Evolutionary conservation across 768 basidiomycete species (phyloP).

Genomic region (Mycena olivaceomarginata): DNA sequence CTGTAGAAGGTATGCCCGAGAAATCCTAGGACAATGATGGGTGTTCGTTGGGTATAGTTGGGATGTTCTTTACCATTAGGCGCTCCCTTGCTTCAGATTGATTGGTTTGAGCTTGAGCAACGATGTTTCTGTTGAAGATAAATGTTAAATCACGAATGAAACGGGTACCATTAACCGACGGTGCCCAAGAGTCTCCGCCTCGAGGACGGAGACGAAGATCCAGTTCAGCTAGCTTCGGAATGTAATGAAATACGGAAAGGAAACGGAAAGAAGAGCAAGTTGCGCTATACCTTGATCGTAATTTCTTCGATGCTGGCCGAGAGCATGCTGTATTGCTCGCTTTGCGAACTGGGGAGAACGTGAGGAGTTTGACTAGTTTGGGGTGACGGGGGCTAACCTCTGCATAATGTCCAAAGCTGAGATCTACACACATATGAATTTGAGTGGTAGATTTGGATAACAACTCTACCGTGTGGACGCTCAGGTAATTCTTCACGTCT

Average conservation of each 20-base stretch:
- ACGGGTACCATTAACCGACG: background rate
- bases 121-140: background rate
- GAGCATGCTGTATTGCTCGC: background rate
- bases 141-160: background rate
- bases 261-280: background rate
- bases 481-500: conserved; percentile 8
- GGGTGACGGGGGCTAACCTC: background rate
- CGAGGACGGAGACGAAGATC: conserved; percentile 14
- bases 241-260: background rate
- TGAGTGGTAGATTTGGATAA: no score
- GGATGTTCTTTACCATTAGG: background rate
- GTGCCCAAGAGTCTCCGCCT: conserved; percentile 1
- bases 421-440: background rate
- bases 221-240: background rate
- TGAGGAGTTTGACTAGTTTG: background rate
- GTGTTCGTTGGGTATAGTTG: no score
- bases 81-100: background rate
- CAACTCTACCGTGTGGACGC: background rate
- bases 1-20: background rate
- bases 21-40: background rate
- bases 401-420: background rate
- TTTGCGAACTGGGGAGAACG: background rate
- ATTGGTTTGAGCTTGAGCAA: conserved; percentile 4
- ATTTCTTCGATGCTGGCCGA: background rate
- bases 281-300: background rate